Conservation (phyloP, 306 rosid species). For the Quercus variabilis region DNA sequence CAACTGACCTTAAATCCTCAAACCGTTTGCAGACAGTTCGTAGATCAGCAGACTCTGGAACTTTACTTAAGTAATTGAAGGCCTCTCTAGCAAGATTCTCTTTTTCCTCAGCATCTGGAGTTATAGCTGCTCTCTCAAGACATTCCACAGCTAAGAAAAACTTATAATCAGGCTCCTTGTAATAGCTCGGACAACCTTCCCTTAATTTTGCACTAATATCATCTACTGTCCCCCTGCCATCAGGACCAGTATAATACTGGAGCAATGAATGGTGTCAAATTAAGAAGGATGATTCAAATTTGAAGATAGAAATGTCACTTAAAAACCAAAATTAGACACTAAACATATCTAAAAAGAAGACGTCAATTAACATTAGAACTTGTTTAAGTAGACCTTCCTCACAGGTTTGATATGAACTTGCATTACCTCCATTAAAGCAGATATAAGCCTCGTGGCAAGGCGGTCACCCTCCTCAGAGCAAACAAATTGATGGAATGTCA, state of each 20-base stretch:
- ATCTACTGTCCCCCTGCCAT: conserved; percentile 98
- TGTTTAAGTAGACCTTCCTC: conserved; percentile 13
- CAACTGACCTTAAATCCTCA: conserved; percentile 83
- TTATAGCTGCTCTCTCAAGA: conserved; percentile 87
- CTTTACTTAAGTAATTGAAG: conserved; percentile 73
- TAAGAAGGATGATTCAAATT: conserved; percentile 17
- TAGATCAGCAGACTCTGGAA: conserved; percentile 95
- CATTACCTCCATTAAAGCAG: conserved; percentile 92
- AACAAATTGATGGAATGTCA: conserved; percentile 88
- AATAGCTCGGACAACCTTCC: conserved; percentile 98
- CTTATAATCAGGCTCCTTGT: conserved; percentile 94
- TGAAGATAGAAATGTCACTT: conserved; percentile 16
- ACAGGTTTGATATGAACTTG: conserved; percentile 20
- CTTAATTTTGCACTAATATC: conserved; percentile 87
- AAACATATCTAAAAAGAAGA: background rate
- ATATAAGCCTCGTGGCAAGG: conserved; percentile 82
- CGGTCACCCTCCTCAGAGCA: conserved; percentile 95
- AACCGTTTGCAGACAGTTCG: conserved; percentile 91
- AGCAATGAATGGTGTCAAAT: conserved; percentile 19
- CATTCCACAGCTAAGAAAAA: conserved; percentile 96
- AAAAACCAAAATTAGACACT: background rate
- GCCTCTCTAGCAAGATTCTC: conserved; percentile 90
- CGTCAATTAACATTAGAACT: conserved; percentile 7
- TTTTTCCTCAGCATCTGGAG: conserved; percentile 64
- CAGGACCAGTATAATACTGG: conserved; percentile 93